A percentile compares a stretch with the other conserved stretches of the same genome.
Evolutionary conservation across 2,329 filamentous ascomycete species (phyloP).

Genomic region (Colletotrichum orbiculare): DNA sequence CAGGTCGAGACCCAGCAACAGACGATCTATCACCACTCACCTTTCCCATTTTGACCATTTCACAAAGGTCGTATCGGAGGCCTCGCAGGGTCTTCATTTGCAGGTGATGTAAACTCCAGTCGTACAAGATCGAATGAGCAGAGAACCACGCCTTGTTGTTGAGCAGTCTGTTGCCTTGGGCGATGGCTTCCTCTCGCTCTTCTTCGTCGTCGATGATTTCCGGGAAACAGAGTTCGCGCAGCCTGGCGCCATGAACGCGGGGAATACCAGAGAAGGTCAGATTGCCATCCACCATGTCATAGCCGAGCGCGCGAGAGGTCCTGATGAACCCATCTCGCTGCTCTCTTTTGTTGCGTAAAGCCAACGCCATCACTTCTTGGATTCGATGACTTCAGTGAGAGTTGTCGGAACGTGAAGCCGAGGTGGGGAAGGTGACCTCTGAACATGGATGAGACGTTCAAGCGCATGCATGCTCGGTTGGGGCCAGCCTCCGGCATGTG

Average conservation of each 20-base stretch:
- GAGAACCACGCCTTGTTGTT: not conserved
- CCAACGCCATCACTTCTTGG: not conserved
- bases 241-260: not conserved
- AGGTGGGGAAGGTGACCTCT: too few relatives aligned
- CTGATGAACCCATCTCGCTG: not conserved
- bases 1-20: not conserved
- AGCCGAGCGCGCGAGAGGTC: not conserved
- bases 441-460: too few relatives aligned
- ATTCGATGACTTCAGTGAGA: not conserved
- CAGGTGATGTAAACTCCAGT: not conserved
- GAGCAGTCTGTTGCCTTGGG: not conserved
- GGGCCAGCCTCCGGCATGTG: too few relatives aligned
- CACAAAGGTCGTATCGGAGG: not conserved
- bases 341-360: not conserved
- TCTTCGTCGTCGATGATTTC: conserved; percentile 1
- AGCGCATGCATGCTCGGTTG: too few relatives aligned
- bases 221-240: conserved; percentile 17
- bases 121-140: conserved; percentile 5
- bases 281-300: not conserved
- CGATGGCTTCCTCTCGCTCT: not conserved
- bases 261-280: not conserved
- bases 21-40: not conserved
- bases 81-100: conserved; percentile 9
- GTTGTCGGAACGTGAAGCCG: too few relatives aligned
- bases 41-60: conserved; percentile 9